phyloP scores from a whole-genome alignment of 1,139 yeast species.

The Sugiyamaella grinbergsii region DNA sequence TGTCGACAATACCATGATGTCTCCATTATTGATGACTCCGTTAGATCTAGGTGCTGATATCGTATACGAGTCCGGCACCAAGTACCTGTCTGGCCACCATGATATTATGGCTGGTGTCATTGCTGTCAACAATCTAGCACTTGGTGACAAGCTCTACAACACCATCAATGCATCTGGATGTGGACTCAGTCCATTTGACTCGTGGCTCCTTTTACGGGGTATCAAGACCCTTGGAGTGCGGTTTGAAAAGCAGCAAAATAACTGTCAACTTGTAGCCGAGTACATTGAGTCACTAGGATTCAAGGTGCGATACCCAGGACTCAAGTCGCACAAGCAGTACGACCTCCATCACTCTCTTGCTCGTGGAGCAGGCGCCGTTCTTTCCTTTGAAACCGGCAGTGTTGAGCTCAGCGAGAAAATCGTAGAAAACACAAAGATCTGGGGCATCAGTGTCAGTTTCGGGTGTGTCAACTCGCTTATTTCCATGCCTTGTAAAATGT shows the following conservation, averaged over 20 bases:
- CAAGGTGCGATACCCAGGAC: constrained; percentile 83
- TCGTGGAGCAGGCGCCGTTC: constrained; percentile 85
- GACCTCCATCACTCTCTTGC: constrained; percentile 77
- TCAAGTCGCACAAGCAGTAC: constrained; percentile 77
- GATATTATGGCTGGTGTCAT: constrained; percentile 94
- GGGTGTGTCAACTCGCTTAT: constrained; percentile 93
- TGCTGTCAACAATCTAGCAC: constrained; percentile 62
- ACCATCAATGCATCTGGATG: constrained; percentile 89
- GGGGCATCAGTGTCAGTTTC: constrained; percentile 89
- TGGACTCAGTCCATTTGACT: constrained; percentile 88
- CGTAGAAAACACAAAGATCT: constrained; percentile 73
- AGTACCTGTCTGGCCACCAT: constrained; percentile 90
- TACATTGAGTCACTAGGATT: constrained; percentile 61
- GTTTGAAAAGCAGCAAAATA: constrained; percentile 82
- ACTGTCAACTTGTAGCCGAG: constrained; percentile 72
- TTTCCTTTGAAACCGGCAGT: constrained; percentile 84
- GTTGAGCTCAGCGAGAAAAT: constrained; percentile 67
- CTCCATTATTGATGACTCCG: constrained; percentile 84
- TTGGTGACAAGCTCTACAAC: constrained; percentile 71
- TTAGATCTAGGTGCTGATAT: constrained; percentile 84
- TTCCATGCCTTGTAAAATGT: constrained; percentile 85
- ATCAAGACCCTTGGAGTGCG: constrained; percentile 82
- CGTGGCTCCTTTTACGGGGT: constrained; percentile 85
- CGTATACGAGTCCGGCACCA: constrained; percentile 91
- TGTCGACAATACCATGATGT: constrained; percentile 95